phyloP scores from a whole-genome alignment of 305 asterid species.

The Solanum hybrid region DNA sequence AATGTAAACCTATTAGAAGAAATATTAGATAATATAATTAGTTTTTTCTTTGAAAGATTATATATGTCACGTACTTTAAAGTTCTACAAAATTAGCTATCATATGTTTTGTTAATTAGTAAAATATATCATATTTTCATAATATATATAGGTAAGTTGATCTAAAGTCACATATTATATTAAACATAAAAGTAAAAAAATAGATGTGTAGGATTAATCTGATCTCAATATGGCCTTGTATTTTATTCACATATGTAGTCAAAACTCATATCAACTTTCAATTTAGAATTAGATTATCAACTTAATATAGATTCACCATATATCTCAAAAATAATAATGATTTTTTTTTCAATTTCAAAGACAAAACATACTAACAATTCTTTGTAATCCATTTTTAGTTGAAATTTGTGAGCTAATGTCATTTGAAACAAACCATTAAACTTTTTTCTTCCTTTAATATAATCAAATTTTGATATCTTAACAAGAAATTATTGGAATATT shows the following conservation, averaged over 20 bases:
- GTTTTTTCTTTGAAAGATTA: neutral
- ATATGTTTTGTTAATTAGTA: neutral
- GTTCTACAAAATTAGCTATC: neutral
- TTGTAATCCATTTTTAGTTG: neutral
- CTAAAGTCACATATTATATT: no score
- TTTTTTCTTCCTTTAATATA: neutral
- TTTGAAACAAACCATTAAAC: neutral
- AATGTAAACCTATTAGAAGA: neutral
- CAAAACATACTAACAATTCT: neutral
- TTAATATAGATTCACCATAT: neutral
- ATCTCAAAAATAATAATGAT: neutral
- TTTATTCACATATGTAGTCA: no score
- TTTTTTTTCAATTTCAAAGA: neutral
- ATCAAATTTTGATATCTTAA: neutral
- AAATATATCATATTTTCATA: no score
- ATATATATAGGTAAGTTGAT: no score
- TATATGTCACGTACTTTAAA: neutral
- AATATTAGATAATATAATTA: neutral
- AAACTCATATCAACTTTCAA: neutral
- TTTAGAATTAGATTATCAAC: neutral
- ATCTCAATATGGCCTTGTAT: neutral
- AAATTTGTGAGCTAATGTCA: neutral
- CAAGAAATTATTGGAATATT: no score
- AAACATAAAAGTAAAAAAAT: no score
- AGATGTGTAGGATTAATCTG: no score